phyloP scores from a whole-genome alignment of 2,329 filamentous ascomycete genomes.

The Exophiala bonariae region DNA sequence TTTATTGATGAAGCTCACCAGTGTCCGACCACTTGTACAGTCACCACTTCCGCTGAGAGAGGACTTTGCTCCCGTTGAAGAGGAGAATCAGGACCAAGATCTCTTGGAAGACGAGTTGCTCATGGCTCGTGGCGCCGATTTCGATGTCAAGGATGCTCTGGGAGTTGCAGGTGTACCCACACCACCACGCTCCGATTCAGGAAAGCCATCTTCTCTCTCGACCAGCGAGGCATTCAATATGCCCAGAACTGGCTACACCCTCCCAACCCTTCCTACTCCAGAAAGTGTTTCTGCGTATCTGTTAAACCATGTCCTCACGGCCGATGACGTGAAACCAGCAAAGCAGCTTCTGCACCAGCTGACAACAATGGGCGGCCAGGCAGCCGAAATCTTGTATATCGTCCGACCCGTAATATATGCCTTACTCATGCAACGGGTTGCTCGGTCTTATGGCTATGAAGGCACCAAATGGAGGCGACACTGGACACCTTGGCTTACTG shows the following conservation, averaged over 20 bases:
- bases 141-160: slow-evolving; percentile 23
- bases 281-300: slow-evolving; percentile 85
- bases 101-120: slow-evolving; percentile 36
- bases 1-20: slow-evolving; percentile 77
- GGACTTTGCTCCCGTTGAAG: slow-evolving; percentile 56
- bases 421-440: slow-evolving; percentile 66
- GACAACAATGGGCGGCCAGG: slow-evolving; percentile 68
- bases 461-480: slow-evolving; percentile 70
- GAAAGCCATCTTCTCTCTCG: slow-evolving; percentile 29
- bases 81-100: slow-evolving; percentile 52
- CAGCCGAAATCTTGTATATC: slow-evolving; percentile 90
- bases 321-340: slow-evolving; percentile 94
- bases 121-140: slow-evolving; percentile 14
- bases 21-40: slow-evolving; percentile 76
- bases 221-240: slow-evolving; percentile 74
- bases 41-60: slow-evolving; percentile 86
- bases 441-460: slow-evolving; percentile 33
- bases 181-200: slow-evolving; percentile 26
- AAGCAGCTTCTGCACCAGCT: slow-evolving; percentile 78
- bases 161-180: slow-evolving; percentile 26
- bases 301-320: slow-evolving; percentile 83
- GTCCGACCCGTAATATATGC: slow-evolving; percentile 86
- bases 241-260: slow-evolving; percentile 85
- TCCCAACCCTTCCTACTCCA: slow-evolving; percentile 79
- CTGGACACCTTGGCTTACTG: slow-evolving; percentile 91